Percentiles rank a stretch among this genome's conserved stretches.
Conservation (phyloP, 164 flowering plant species). For the Liquidambar formosana region DNA sequence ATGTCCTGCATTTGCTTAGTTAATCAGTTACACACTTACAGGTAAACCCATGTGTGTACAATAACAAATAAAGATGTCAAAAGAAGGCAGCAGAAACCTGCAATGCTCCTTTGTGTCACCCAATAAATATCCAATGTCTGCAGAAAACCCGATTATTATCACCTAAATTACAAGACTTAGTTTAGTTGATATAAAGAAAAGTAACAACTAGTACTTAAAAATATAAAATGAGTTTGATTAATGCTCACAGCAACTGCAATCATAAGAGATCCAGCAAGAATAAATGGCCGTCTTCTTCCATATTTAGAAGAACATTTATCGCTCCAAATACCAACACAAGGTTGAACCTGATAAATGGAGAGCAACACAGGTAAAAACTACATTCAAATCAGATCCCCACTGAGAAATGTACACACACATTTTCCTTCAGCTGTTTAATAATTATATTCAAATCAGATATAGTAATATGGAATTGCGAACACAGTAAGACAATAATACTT, state of each 20-base stretch:
- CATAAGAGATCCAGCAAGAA: slow-evolving; percentile 86
- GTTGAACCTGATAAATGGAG: slow-evolving; percentile 76
- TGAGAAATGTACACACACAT: not conserved
- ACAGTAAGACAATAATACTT: not conserved
- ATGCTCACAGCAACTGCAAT: slow-evolving; percentile 81
- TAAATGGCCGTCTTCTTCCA: slow-evolving; percentile 96
- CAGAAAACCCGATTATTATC: slow-evolving; percentile 95
- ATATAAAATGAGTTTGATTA: not conserved
- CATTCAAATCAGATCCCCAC: not conserved
- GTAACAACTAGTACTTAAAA: not conserved
- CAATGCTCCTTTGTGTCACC: slow-evolving; percentile 93
- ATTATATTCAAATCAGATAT: too few relatives aligned
- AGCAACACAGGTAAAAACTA: not conserved
- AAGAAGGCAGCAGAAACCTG: slow-evolving; percentile 51
- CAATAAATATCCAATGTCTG: slow-evolving; percentile 94
- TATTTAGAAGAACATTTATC: slow-evolving; percentile 94
- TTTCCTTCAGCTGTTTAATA: not conserved
- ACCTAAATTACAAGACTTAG: slow-evolving; percentile 61
- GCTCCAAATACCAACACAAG: slow-evolving; percentile 99
- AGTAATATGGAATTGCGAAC: not conserved
- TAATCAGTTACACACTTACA: slow-evolving; percentile 10
- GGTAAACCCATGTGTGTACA: not conserved
- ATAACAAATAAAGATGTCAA: not conserved
- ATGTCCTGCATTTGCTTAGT: slow-evolving; percentile 55
- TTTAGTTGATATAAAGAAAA: slow-evolving; percentile 30